Conservation (phyloP, 495 filamentous ascomycete genomes). For the Parachaetomium inaequale region DNA sequence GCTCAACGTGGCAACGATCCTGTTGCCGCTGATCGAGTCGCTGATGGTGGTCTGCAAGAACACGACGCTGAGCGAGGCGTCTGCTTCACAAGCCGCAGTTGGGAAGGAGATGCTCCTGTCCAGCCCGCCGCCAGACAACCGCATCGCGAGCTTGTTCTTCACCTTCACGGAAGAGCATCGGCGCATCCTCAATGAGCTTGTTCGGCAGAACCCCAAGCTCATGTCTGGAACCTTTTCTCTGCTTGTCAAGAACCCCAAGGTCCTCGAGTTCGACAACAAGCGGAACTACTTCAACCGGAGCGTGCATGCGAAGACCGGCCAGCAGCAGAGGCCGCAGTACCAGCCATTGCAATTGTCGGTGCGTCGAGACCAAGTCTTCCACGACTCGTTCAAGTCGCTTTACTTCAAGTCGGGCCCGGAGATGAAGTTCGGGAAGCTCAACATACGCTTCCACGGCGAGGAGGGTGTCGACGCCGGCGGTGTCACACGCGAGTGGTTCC, state of each 20-base stretch:
- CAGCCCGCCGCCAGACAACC: conserved; percentile 74
- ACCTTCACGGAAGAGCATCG: conserved; percentile 97
- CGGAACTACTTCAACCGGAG: conserved; percentile 97
- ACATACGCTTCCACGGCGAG: conserved; percentile 94
- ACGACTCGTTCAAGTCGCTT: conserved; percentile 93
- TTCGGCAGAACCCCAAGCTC: conserved; percentile 91
- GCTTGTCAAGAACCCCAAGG: conserved; percentile 96
- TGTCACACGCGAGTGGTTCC: conserved; percentile 99
- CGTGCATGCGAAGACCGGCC: conserved; percentile 70
- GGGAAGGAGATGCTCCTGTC: conserved; percentile 68
- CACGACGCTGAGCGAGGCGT: conserved; percentile 67
- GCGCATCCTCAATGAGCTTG: conserved; percentile 96
- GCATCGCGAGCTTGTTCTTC: conserved; percentile 92
- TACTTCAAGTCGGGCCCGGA: conserved; percentile 94
- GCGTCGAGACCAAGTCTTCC: conserved; percentile 92
- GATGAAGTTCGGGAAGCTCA: conserved; percentile 97
- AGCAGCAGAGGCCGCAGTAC: conserved; percentile 54
- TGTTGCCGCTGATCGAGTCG: conserved; percentile 89
- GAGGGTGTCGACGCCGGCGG: conserved; percentile 97
- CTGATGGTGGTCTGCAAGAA: conserved; percentile 99
- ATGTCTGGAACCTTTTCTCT: conserved; percentile 98
- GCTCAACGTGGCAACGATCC: conserved; percentile 93
- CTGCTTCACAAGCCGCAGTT: conserved; percentile 47
- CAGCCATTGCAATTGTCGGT: conserved; percentile 83
- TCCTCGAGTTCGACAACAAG: conserved; percentile 99